Base-by-base conservation (phyloP, 495 filamentous ascomycete species). In the Xylaria scruposa region DNA sequence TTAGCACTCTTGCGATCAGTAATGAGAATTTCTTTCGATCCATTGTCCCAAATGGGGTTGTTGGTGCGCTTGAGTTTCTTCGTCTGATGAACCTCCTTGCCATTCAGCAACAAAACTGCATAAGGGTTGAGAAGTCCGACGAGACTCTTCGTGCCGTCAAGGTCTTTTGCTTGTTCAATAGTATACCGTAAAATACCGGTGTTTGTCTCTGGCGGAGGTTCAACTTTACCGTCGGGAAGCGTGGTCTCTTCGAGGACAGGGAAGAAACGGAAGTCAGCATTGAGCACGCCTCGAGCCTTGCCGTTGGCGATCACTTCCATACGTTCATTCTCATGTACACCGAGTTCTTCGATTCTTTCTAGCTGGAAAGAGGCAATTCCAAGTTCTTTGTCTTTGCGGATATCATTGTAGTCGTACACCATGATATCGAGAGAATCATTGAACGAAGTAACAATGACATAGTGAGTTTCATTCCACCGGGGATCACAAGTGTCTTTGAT, bases 21-120 rank as follows among this genome's bases (percentile, higher is more conserved):
- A 76, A 99, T 92, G 68, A 99, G 86, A 73, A 98, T 87, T 77
- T 98, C 96, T 82, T 97, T 97, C 70, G 91, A 91, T 2, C 91
- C 92, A 77, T 97, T 89, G 47, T 94, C 91, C 89, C 93, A 99
- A 72, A 98, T 91, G 8, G 96, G 96, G 77, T 96, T 94, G 84
- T 98, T 99, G 67, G 93, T 97, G 38, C 95, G 91, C 87, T 98
- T 98, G 71, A 97, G 86, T 76, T 92, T 97, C 80, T 92, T 92
- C 38, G 94, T 94, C 56, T 86, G 86, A 73, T 95, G 92, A 17
- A 98, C 88, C 74, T 95, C 91, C 81, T 94, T 97, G 33, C 92
- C 91, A 78, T 99, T 98, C 70, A 99, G 87, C 5, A 97, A 85
- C 33, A 98, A 85, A 38, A 90, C 86, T 31, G 92, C 94, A 78